Evolutionary conservation across 495 filamentous ascomycete species (phyloP).

Genomic region (Penicillium fimorum): DNA sequence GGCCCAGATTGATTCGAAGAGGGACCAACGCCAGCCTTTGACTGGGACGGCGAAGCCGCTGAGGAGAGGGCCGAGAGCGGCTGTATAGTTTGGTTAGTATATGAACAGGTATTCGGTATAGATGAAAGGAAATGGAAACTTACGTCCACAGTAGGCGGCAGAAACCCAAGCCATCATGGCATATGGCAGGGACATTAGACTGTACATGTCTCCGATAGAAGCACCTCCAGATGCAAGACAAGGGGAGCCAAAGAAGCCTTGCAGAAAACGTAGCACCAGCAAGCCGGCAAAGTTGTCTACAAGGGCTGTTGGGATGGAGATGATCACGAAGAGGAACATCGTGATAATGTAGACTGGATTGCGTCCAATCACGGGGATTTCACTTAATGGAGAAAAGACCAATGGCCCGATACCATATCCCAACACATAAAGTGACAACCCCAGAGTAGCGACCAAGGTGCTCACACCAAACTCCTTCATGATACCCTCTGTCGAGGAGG

Average conservation of each 20-base stretch:
- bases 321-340: constrained; percentile 51
- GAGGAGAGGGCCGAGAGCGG: constrained; percentile 61
- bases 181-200: constrained; percentile 53
- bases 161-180: constrained; percentile 54
- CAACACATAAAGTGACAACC: constrained; percentile 54
- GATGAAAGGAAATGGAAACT: constrained; percentile 5
- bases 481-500: constrained; percentile 29
- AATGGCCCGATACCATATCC: constrained; percentile 50
- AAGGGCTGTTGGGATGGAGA: constrained; percentile 47
- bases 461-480: constrained; percentile 44
- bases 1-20: constrained; percentile 52
- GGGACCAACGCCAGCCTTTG: constrained; percentile 52
- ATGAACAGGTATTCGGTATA: constrained; percentile 21
- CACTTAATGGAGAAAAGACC: constrained; percentile 48
- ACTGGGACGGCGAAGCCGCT: constrained; percentile 61
- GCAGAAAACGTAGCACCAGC: constrained; percentile 51
- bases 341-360: constrained; percentile 52
- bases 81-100: constrained; percentile 40
- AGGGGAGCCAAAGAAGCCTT: constrained; percentile 54
- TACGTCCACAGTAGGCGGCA: constrained; percentile 50
- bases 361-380: constrained; percentile 51
- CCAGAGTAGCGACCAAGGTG: constrained; percentile 40
- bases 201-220: constrained; percentile 54
- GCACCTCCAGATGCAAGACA: constrained; percentile 56
- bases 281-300: constrained; percentile 49